A percentile compares a stretch with the other conserved stretches of the same genome.
These are phyloP conservation scores for Mortierella claussenii DNA, from an alignment of 192 early-diverging fungal genomes.

Conservation along the genomic window DNA sequence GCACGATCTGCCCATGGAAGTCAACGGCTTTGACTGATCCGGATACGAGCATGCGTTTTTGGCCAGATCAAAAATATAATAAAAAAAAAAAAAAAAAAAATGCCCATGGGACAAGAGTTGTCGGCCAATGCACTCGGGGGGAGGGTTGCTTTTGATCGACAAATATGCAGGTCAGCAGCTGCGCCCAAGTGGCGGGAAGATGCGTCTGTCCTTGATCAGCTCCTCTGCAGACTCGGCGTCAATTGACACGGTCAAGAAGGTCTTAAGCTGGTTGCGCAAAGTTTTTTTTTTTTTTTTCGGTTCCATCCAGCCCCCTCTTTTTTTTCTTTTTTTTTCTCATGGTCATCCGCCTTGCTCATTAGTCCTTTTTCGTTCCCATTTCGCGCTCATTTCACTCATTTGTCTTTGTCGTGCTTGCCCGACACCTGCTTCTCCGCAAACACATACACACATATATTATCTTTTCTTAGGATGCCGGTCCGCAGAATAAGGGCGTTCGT, in stretches of 20 bases:
- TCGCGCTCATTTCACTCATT: background rate
- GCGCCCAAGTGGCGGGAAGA: too few species aligned
- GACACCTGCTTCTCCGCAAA: background rate
- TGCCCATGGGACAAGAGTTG: background rate
- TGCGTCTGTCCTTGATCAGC: too few species aligned
- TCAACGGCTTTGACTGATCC: constrained; percentile 36
- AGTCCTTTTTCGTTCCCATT: background rate
- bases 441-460: background rate
- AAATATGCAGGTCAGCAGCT: too few species aligned
- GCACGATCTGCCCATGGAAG: constrained; percentile 61
- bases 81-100: background rate
- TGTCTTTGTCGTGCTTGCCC: background rate
- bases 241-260: too few species aligned
- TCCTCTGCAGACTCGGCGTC: too few species aligned
- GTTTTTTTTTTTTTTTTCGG: background rate
- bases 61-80: background rate
- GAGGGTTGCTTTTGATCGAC: too few species aligned
- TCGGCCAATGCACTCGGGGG: too few species aligned
- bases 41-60: background rate
- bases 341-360: background rate
- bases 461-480: too few species aligned
- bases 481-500: too few species aligned
- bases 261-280: too few species aligned
- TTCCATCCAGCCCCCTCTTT: background rate
- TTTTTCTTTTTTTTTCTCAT: background rate